Conservation (phyloP, 2,329 filamentous ascomycete genomes). For the Dendryphion nanum region DNA sequence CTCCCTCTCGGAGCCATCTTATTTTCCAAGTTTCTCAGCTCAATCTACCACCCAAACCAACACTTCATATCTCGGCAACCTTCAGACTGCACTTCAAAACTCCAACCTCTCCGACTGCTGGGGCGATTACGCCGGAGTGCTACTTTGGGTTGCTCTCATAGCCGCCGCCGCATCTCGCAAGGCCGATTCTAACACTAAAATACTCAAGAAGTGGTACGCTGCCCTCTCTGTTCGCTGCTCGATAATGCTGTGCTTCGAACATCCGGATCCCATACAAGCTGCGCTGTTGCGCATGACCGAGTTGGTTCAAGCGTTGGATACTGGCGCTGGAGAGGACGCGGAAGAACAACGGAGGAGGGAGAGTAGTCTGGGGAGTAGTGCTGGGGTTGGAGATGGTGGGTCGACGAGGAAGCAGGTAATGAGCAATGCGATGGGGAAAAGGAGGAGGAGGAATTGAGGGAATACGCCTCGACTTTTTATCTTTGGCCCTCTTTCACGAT, state of each 20-base stretch:
- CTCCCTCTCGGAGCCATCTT: conserved; percentile 7
- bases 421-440: too few species aligned
- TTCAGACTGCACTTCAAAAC: conserved; percentile 25
- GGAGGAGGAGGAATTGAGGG: too few species aligned
- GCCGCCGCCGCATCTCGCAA: conserved; percentile 31
- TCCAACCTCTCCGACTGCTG: conserved; percentile 34
- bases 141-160: conserved; percentile 36
- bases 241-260: conserved; percentile 37
- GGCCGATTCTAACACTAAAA: conserved; percentile 9
- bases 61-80: conserved; percentile 16
- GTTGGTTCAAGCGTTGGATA: conserved; percentile 20
- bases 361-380: too few species aligned
- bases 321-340: too few species aligned
- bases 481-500: too few species aligned
- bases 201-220: conserved; percentile 28
- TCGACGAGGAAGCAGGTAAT: too few species aligned
- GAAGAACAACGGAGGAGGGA: too few species aligned
- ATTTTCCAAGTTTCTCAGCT: conserved; percentile 1
- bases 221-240: conserved; percentile 30
- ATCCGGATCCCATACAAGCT: conserved; percentile 28
- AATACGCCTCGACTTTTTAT: too few species aligned
- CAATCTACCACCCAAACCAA: conserved; percentile 2
- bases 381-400: too few species aligned
- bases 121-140: conserved; percentile 38
- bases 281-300: conserved; percentile 28